Base-by-base conservation (phyloP, 352 stramenopile genomes). In the Phytophthora tentaculata region DNA sequence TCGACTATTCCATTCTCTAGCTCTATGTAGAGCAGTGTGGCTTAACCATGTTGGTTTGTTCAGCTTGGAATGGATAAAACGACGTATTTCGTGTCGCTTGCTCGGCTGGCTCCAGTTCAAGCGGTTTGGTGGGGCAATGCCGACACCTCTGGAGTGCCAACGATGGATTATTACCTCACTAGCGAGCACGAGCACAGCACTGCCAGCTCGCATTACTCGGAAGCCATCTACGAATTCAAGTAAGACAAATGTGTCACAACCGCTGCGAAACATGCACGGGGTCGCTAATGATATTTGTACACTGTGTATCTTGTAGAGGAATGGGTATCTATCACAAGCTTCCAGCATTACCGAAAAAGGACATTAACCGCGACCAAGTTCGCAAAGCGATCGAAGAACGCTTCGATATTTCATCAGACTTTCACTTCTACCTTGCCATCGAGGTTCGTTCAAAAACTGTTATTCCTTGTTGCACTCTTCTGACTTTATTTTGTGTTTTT, bases 51-150 rank as follows among this genome's bases (percentile, higher is more conserved):
- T n/a, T 45, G 56, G 29, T 20, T 63, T 67, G 14, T 10, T 28
- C 56, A 95, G 86, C 74, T 95, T 35, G 86, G 86, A 5, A 86
- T 88, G 72, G 84, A 95, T 66, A 88, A 90, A 39, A 84, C 80
- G n/a, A 89, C 83, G 8, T 95, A 84, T 52, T 92, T 94, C 48
- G 41, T 95, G 20, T 84, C 83, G 28, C 85, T 90, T 22, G 64
- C 79, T 56, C 84, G 84, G 0, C 72, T 95, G 23, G 87, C 87
- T 16, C 76, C 77, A 10, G 56, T 92, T 7, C 87, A 95, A 73
- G 85, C 85, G 2, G 81, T 70, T 54, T 95, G 85, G 85, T 93
- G 83, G 79, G 85, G 82, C 5, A 90, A 91, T 52, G 72, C 87
- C 13, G 87, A 94, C 58, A 95, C 87, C 0, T 84, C 83, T 0